Percentiles rank a stretch among this genome's conserved stretches.
Evolutionary conservation across 305 asterid genomes (phyloP).

Genomic region (Fraxinus sp.): DNA sequence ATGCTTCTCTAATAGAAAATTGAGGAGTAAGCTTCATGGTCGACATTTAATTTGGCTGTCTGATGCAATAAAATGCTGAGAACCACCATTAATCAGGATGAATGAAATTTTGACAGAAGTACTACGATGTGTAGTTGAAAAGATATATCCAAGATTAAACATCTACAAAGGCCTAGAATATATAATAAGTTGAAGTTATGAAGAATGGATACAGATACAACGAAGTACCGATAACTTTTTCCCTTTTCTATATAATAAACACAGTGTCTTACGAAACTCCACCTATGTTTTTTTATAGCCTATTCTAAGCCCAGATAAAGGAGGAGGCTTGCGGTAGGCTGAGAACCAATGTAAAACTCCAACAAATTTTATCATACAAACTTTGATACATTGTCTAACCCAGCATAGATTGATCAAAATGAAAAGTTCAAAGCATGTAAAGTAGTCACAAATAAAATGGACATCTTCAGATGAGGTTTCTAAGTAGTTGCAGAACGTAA

Average conservation of each 20-base stretch:
- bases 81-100: background rate
- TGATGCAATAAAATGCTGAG: background rate
- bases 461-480: background rate
- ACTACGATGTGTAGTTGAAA: background rate
- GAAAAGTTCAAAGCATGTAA: background rate
- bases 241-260: background rate
- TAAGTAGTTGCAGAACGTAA: background rate
- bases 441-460: background rate
- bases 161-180: background rate
- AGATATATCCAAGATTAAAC: background rate
- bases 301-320: background rate
- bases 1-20: constrained; percentile 7
- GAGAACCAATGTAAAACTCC: background rate
- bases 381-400: background rate
- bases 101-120: background rate
- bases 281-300: background rate
- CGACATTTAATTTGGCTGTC: constrained; percentile 5
- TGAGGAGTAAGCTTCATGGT: background rate
- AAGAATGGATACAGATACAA: background rate
- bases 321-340: background rate
- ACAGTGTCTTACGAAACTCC: background rate
- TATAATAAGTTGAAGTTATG: background rate
- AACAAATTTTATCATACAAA: background rate
- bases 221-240: background rate
- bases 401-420: background rate